Evolutionary conservation across 2,329 filamentous ascomycete genomes (phyloP), one percentile per base, ranked within the genome.

Genomic region (Exophiala alcalophila): DNA sequence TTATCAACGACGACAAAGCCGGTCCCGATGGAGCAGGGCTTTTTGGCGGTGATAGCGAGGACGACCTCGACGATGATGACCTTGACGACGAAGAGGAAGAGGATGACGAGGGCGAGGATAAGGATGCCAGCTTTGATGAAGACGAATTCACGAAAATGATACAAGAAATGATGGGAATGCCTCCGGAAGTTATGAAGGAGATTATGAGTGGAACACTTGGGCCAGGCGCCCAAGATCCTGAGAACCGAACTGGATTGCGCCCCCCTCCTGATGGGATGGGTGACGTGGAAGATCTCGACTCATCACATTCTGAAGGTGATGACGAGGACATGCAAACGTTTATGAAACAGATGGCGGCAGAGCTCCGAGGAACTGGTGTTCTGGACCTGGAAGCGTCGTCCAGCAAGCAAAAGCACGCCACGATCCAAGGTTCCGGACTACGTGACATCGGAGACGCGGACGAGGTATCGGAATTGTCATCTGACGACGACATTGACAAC

Each of bases 101-200:
- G 3, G 67, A 66, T 35, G 78, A 75, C 46, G 78, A 82, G 15
- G 78, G 77, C 14, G 84, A 88, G 57, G 84, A 89, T 51, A 83
- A 83, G 54, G 83, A 84, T 31, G 79, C 86, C 4, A 84, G 81
- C 43, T 91, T 94, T 54, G 81, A 94, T 52, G 90, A 97, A 62
- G 79, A 82, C 24, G 84, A 91, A 40, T 95, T 96, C 55, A 76
- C 84, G 6, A 78, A 72, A 39, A 88, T 95, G 76, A 95, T 98
- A 87, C 80, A 81, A 47, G 86, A 94, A 59, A 90, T 94, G 82
- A 90, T 92, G 83, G 86, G 86, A 0, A 71, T 81, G 62, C 72
- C 77, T 5, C 64, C 70, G 3, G 63, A 65, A 14, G 52, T 53
- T 4, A 57, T 57, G 52, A 50, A 52, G 27, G 54, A 57, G 43